A percentile compares a stretch with the other conserved stretches of the same genome.
phyloP scores from a whole-genome alignment of 1,284 basidiomycete species.

The Rhizopogon hawkerae region DNA sequence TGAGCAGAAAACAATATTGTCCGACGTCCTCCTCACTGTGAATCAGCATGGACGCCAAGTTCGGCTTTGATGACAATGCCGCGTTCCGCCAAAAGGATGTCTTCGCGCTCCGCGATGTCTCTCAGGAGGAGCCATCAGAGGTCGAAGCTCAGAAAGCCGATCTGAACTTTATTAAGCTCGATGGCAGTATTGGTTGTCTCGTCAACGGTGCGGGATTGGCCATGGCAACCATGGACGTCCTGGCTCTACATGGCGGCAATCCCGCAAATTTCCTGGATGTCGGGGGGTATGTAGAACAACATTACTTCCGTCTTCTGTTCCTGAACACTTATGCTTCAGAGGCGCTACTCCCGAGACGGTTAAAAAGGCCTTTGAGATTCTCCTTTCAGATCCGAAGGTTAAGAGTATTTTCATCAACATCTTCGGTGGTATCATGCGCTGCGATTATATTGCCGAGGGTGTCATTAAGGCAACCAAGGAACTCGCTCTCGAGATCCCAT shows the following conservation, averaged over 20 bases:
- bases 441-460: conserved; percentile 94
- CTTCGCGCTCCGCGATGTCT: conserved; percentile 84
- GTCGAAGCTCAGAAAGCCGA: conserved; percentile 92
- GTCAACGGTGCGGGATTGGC: conserved; percentile 99
- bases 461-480: conserved; percentile 98
- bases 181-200: conserved; percentile 95
- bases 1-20: conserved; percentile 28
- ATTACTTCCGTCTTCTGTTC: conserved; percentile 2
- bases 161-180: conserved; percentile 99
- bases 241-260: conserved; percentile 90
- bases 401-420: conserved; percentile 99
- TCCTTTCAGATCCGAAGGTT: conserved; percentile 85
- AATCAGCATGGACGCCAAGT: conserved; percentile 97
- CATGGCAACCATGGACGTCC: conserved; percentile 99
- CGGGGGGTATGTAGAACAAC: conserved; percentile 59
- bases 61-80: conserved; percentile 99
- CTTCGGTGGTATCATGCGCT: conserved; percentile 96
- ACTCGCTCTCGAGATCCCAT: conserved; percentile 75
- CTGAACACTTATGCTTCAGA: conserved; percentile 33
- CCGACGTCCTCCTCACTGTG: conserved; percentile 5
- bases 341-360: conserved; percentile 98
- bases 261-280: conserved; percentile 99
- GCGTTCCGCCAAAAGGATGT: conserved; percentile 95
- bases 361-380: conserved; percentile 98
- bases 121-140: conserved; percentile 96